A percentile compares a stretch with the other conserved stretches of the same genome.
Evolutionary conservation across 1,284 basidiomycete species (phyloP).

Genomic region (Schizopora paradoxa): DNA sequence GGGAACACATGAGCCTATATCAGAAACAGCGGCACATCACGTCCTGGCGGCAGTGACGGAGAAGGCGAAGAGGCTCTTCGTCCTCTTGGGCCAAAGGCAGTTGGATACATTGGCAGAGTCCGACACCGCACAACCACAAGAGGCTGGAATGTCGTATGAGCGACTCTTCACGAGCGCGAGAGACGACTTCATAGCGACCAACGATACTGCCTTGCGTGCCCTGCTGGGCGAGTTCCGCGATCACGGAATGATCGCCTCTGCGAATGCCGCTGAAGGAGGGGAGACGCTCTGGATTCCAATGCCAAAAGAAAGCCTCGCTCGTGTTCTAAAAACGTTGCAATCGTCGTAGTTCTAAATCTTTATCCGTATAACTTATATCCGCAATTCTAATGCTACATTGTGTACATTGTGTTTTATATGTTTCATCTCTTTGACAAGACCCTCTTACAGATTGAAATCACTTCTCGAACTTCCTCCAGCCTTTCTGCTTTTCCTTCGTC

Average conservation of each 20-base stretch:
- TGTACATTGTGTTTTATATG: too few relatives aligned
- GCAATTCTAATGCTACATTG: too few relatives aligned
- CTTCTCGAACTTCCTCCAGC: too few relatives aligned
- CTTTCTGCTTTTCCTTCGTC: too few relatives aligned
- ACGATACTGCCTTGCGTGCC: constrained; percentile 76
- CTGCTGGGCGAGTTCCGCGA: constrained; percentile 86
- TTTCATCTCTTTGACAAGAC: too few relatives aligned
- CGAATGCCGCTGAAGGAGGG: constrained; percentile 30
- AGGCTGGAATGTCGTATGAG: constrained; percentile 60
- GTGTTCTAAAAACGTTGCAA: too few relatives aligned
- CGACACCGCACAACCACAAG: constrained; percentile 34
- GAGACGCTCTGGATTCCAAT: constrained; percentile 82
- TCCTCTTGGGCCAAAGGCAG: constrained; percentile 61
- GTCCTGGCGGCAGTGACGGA: constrained; percentile 82
- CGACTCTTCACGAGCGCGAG: constrained; percentile 59
- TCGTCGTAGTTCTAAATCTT: too few relatives aligned
- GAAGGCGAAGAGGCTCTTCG: constrained; percentile 78
- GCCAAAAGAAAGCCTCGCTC: constrained; percentile 51
- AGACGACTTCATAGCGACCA: constrained; percentile 82
- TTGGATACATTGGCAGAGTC: constrained; percentile 57
- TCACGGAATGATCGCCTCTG: constrained; percentile 71
- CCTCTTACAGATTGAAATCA: too few relatives aligned
- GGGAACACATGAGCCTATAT: constrained; percentile 43
- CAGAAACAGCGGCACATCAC: constrained; percentile 78
- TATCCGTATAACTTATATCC: too few relatives aligned